Percentiles rank a stretch among this genome's conserved stretches.
phyloP scores from a whole-genome alignment of 2,329 filamentous ascomycete species.

The Scopulariopsis brevicaulis region DNA sequence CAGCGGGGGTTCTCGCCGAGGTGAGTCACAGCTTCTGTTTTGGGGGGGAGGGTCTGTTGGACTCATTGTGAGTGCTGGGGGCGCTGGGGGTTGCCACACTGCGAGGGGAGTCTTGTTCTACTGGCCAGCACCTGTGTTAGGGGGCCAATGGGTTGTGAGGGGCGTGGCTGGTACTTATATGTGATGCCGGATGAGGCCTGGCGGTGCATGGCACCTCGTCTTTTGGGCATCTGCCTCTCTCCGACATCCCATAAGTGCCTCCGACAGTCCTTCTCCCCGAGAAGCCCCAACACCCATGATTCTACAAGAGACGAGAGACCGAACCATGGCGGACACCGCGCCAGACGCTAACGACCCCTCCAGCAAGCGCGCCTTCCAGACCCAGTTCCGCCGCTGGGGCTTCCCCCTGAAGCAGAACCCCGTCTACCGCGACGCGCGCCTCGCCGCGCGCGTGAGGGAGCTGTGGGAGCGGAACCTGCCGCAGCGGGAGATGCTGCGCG shows the following conservation, averaged over 20 bases:
- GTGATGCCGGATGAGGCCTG: too few relatives aligned
- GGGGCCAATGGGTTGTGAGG: too few relatives aligned
- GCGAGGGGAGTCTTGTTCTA: too few relatives aligned
- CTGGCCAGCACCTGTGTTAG: too few relatives aligned
- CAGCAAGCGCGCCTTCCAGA: slow-evolving; percentile 68
- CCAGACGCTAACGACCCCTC: slow-evolving; percentile 4
- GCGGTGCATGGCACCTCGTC: too few relatives aligned
- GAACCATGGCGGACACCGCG: slow-evolving; percentile 7
- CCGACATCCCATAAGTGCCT: background rate
- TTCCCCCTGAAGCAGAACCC: slow-evolving; percentile 67
- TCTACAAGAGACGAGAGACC: slow-evolving; percentile 4
- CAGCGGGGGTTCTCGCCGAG: slow-evolving; percentile 59
- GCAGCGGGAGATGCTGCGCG: slow-evolving; percentile 63
- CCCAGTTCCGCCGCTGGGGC: slow-evolving; percentile 66
- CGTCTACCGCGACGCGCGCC: slow-evolving; percentile 54
- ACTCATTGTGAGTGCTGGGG: too few relatives aligned
- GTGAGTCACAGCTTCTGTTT: slow-evolving; percentile 28
- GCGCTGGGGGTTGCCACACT: too few relatives aligned
- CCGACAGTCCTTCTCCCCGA: background rate
- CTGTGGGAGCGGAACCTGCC: slow-evolving; percentile 66
- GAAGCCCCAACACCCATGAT: background rate
- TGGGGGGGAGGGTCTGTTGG: background rate
- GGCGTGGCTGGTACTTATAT: too few relatives aligned
- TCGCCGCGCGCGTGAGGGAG: slow-evolving; percentile 60
- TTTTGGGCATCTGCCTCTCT: too few relatives aligned